These are phyloP conservation scores for Actinomucor elegans DNA, from an alignment of 371 early-diverging fungal species.

Conservation along the genomic window DNA sequence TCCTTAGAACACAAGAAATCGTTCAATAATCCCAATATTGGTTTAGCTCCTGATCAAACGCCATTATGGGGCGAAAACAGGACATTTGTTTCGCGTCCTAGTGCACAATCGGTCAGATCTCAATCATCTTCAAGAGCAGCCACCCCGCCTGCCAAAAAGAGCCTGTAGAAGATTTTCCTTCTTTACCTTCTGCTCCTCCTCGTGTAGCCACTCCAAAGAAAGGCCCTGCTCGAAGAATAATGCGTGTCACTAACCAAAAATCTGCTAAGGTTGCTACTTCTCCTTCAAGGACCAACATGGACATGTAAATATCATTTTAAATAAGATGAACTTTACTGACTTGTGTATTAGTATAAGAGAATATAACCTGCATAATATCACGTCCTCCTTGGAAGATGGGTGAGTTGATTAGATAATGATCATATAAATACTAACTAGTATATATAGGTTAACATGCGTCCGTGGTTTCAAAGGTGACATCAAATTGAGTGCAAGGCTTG, in stretches of 20 bases:
- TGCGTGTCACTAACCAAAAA: conserved; percentile 30
- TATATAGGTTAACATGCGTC: conserved; percentile 22
- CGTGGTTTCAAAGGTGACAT: conserved; percentile 45
- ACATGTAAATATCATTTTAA: conserved; percentile 5
- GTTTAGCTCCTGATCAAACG: conserved; percentile 20
- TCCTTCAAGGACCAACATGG: not conserved
- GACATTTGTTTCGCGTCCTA: conserved; percentile 9
- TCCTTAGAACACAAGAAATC: conserved; percentile 4
- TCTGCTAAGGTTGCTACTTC: not conserved
- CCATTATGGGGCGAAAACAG: conserved; percentile 44
- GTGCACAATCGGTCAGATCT: conserved; percentile 1
- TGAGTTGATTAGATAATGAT: conserved; percentile 1
- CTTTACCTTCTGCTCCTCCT: conserved; percentile 17
- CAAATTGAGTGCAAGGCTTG: conserved; percentile 44
- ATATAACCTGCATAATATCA: conserved; percentile 42
- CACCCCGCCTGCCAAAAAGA: not conserved
- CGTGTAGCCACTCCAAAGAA: conserved; percentile 9
- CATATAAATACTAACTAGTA: not conserved
- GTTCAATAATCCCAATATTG: conserved; percentile 6
- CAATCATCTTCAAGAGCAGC: not conserved
- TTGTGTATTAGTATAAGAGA: conserved; percentile 23
- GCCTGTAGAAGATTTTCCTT: conserved; percentile 28
- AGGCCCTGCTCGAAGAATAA: conserved; percentile 6
- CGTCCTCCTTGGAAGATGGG: conserved; percentile 31
- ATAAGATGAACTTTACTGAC: not conserved